Percentiles rank a stretch among this genome's conserved stretches.
These are phyloP conservation scores for Rhododendron vialii DNA, from an alignment of 148 eudicot species.

Conservation along the genomic window DNA sequence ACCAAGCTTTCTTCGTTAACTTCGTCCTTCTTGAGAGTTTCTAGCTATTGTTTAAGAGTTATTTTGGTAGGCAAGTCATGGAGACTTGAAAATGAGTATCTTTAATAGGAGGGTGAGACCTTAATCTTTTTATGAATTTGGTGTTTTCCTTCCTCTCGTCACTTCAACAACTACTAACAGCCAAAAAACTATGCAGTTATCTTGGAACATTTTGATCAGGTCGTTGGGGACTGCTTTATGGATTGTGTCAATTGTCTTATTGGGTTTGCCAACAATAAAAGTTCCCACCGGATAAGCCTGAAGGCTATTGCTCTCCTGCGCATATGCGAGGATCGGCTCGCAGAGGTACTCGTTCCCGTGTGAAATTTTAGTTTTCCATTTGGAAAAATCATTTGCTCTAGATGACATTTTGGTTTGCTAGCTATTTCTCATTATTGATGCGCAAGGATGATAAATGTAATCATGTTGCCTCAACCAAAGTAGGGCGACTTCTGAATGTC, in stretches of 20 bases:
- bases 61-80: not conserved
- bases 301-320: constrained; percentile 98
- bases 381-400: not conserved
- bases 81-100: not conserved
- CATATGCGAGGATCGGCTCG: constrained; percentile 98
- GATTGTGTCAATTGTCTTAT: constrained; percentile 98
- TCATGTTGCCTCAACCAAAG: not conserved
- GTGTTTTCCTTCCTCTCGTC: constrained; percentile 8
- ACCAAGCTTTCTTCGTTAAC: constrained; percentile 4
- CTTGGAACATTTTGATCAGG: constrained; percentile 98
- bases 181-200: constrained; percentile 50
- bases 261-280: constrained; percentile 97
- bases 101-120: not conserved
- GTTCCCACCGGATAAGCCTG: constrained; percentile 90
- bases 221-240: constrained; percentile 98
- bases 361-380: constrained; percentile 5
- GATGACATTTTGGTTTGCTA: not conserved
- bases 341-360: constrained; percentile 60
- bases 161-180: not conserved
- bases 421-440: not conserved
- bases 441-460: not conserved
- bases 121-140: constrained; percentile 1
- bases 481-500: not conserved
- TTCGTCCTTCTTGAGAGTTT: constrained; percentile 4
- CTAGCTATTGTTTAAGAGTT: not conserved